Conservation (phyloP, 2,329 filamentous ascomycete genomes). For the Ophiosphaerella korrae region DNA sequence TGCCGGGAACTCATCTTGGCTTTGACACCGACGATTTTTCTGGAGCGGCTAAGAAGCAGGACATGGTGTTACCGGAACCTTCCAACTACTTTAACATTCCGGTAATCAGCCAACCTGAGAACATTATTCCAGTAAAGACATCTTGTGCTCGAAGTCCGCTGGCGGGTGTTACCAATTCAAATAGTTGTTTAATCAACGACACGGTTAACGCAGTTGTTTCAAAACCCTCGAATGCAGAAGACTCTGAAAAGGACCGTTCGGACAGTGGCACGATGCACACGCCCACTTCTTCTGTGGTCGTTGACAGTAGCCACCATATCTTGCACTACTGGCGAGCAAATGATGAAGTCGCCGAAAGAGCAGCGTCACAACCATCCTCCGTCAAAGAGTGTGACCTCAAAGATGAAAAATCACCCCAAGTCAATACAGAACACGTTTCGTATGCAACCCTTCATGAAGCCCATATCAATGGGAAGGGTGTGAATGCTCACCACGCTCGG, state of each 20-base stretch:
- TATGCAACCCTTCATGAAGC: too few species aligned
- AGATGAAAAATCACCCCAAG: too few species aligned
- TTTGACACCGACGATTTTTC: slow-evolving; percentile 11
- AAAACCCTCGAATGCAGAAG: background rate
- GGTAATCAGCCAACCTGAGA: background rate
- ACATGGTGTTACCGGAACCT: background rate
- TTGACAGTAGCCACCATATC: too few species aligned
- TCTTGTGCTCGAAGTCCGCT: background rate
- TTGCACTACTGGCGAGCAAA: too few species aligned
- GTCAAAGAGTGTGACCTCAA: too few species aligned
- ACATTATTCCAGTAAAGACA: background rate
- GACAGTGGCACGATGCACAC: background rate
- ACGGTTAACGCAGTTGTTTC: background rate
- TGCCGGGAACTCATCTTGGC: slow-evolving; percentile 31
- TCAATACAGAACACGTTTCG: too few species aligned
- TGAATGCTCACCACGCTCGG: too few species aligned
- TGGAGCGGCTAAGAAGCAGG: background rate
- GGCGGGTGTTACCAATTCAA: too few species aligned
- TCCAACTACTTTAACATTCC: slow-evolving; percentile 16
- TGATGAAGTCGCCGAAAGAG: too few species aligned
- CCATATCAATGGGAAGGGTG: too few species aligned
- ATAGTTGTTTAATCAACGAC: background rate
- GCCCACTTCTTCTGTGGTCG: background rate
- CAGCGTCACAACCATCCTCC: too few species aligned
- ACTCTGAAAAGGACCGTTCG: background rate